Evolutionary conservation across 148 eudicot genomes (phyloP).

Genomic region (Mesembryanthemum crystallinum): DNA sequence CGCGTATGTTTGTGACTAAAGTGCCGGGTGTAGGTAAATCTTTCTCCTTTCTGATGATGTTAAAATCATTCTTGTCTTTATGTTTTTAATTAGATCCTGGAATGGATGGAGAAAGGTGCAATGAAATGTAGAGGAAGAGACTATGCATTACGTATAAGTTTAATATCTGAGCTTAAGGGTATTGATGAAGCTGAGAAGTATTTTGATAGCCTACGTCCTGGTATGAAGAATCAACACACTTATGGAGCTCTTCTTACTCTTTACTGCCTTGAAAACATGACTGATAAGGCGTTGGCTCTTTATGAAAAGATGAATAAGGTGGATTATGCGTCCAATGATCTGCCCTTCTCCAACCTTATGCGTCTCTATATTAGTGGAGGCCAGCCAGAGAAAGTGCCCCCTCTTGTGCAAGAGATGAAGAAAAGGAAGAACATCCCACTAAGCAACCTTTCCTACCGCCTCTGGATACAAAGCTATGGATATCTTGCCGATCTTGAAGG

Average conservation of each 20-base stretch:
- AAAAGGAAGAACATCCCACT: slow-evolving; percentile 37
- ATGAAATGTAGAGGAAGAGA: slow-evolving; percentile 34
- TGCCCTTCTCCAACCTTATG: slow-evolving; percentile 57
- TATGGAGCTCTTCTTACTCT: slow-evolving; percentile 64
- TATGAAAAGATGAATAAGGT: slow-evolving; percentile 55
- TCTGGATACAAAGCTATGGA: slow-evolving; percentile 55
- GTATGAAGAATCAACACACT: slow-evolving; percentile 31
- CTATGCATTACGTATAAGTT: slow-evolving; percentile 44
- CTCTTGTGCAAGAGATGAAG: slow-evolving; percentile 60
- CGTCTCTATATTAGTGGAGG: slow-evolving; percentile 44
- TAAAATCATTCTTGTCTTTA: background rate
- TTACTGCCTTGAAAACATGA: slow-evolving; percentile 51
- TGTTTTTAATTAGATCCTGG: slow-evolving; percentile 51
- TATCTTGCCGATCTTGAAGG: slow-evolving; percentile 52
- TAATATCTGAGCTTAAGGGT: slow-evolving; percentile 48
- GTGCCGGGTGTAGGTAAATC: background rate
- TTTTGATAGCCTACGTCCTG: slow-evolving; percentile 46
- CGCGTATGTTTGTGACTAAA: background rate
- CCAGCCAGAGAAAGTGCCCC: slow-evolving; percentile 63
- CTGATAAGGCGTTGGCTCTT: slow-evolving; percentile 54
- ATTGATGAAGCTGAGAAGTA: slow-evolving; percentile 59
- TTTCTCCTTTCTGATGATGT: background rate
- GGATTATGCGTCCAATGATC: slow-evolving; percentile 23
- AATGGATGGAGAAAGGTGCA: slow-evolving; percentile 69
- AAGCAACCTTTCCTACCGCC: slow-evolving; percentile 34